These are phyloP conservation scores for Fusarium veterinarium DNA, from an alignment of 2,329 filamentous ascomycete genomes.

Conservation along the genomic window DNA sequence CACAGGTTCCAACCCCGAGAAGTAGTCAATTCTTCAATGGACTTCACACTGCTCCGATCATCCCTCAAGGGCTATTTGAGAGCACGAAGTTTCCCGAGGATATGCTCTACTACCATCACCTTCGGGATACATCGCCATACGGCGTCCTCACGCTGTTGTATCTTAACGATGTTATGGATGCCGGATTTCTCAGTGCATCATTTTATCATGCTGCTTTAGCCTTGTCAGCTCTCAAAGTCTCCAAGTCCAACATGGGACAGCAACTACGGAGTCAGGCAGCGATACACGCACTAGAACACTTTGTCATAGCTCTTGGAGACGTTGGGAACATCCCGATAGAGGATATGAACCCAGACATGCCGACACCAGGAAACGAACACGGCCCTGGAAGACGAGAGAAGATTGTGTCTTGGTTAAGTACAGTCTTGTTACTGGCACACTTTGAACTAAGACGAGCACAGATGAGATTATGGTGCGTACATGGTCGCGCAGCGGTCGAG, in stretches of 20 bases:
- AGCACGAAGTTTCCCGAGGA: constrained; percentile 31
- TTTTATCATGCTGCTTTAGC: constrained; percentile 34
- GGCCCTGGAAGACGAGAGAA: constrained; percentile 5
- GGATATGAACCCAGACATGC: not conserved
- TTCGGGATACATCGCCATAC: constrained; percentile 13
- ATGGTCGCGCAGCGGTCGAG: constrained; percentile 28
- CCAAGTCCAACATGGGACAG: not conserved
- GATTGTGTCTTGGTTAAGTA: constrained; percentile 26
- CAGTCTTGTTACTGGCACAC: constrained; percentile 22
- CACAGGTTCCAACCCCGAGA: not conserved
- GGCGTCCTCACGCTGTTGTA: constrained; percentile 20
- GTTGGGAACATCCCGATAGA: constrained; percentile 18
- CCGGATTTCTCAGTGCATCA: not conserved
- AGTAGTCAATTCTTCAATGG: not conserved
- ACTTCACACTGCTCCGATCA: constrained; percentile 2
- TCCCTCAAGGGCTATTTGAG: constrained; percentile 16
- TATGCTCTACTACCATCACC: constrained; percentile 34
- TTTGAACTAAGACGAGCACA: constrained; percentile 30
- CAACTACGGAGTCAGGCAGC: not conserved
- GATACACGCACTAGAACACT: constrained; percentile 31
- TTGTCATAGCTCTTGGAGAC: constrained; percentile 20
- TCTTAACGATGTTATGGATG: constrained; percentile 15
- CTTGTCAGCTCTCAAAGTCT: constrained; percentile 25
- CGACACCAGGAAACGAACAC: not conserved
- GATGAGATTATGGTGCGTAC: constrained; percentile 33